These are phyloP conservation scores for Cydonia oblonga DNA, from an alignment of 331 rosid species.

Conservation along the genomic window DNA sequence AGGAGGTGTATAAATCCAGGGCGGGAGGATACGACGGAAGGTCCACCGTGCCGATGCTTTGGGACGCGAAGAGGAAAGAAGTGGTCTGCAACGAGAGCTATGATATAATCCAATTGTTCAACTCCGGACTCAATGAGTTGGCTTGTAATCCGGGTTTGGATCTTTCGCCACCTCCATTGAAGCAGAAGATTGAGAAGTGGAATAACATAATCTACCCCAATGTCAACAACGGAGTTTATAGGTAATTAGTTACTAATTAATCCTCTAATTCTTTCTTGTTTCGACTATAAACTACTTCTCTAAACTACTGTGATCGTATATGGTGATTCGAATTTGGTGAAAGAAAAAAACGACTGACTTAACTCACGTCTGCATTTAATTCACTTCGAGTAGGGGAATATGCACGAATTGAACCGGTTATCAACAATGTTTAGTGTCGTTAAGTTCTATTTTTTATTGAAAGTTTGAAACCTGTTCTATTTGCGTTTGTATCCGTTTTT, in stretches of 20 bases:
- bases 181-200: conserved; percentile 62
- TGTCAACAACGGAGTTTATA: conserved; percentile 83
- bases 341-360: no score
- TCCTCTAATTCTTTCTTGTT: no score
- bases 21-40: conserved; percentile 66
- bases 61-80: conserved; percentile 39
- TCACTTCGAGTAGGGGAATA: no score
- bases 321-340: no score
- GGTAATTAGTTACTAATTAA: conserved; percentile 19
- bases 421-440: neutral
- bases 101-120: conserved; percentile 57
- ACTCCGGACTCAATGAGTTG: conserved; percentile 50
- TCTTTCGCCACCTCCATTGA: conserved; percentile 54
- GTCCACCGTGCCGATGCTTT: conserved; percentile 72
- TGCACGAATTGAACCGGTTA: neutral
- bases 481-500: no score
- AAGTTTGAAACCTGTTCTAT: neutral
- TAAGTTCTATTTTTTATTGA: no score
- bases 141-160: conserved; percentile 55
- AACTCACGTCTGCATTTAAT: no score
- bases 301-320: no score
- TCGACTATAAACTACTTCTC: no score
- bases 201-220: conserved; percentile 57
- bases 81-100: conserved; percentile 79
- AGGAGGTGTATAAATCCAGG: conserved; percentile 47